phyloP scores from a whole-genome alignment of 108 stramenopile genomes.

The Asterionellopsis glacialis region DNA sequence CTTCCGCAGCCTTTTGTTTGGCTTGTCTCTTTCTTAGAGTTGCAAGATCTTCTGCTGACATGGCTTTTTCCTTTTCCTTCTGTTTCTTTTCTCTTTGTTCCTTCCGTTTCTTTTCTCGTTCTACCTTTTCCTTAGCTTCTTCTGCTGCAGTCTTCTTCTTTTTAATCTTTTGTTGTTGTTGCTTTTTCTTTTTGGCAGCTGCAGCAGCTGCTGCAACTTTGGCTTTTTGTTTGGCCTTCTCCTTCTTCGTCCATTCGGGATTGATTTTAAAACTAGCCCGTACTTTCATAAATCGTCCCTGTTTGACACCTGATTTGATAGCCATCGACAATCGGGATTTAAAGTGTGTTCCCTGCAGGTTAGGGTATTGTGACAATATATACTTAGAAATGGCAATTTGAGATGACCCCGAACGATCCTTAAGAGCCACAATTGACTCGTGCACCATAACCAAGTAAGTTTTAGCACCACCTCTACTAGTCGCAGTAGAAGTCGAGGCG shows the following conservation, averaged over 20 bases:
- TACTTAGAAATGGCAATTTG: constrained; percentile 66
- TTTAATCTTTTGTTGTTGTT: constrained; percentile 19
- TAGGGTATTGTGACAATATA: constrained; percentile 45
- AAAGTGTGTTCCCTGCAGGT: constrained; percentile 22
- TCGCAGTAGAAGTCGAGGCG: neutral
- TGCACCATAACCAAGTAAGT: constrained; percentile 62
- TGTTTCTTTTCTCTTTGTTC: constrained; percentile 27
- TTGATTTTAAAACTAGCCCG: constrained; percentile 70
- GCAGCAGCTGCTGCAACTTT: constrained; percentile 40
- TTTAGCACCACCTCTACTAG: neutral
- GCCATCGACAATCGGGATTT: constrained; percentile 46
- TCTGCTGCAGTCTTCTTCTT: constrained; percentile 28
- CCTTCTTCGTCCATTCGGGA: constrained; percentile 45
- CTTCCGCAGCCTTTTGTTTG: constrained; percentile 22
- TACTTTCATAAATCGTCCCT: constrained; percentile 60
- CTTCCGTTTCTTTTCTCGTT: constrained; percentile 29
- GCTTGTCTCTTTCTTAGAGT: constrained; percentile 17
- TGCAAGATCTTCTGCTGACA: constrained; percentile 24
- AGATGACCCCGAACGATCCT: constrained; percentile 74
- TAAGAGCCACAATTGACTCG: constrained; percentile 63
- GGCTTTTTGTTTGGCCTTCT: constrained; percentile 34
- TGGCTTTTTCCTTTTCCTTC: constrained; percentile 9
- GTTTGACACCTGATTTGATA: constrained; percentile 58
- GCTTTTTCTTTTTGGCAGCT: constrained; percentile 33
- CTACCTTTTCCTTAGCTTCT: constrained; percentile 22